Evolutionary conservation across 78 protist species (phyloP).

Genomic region (Dictyostelium discoideum): DNA sequence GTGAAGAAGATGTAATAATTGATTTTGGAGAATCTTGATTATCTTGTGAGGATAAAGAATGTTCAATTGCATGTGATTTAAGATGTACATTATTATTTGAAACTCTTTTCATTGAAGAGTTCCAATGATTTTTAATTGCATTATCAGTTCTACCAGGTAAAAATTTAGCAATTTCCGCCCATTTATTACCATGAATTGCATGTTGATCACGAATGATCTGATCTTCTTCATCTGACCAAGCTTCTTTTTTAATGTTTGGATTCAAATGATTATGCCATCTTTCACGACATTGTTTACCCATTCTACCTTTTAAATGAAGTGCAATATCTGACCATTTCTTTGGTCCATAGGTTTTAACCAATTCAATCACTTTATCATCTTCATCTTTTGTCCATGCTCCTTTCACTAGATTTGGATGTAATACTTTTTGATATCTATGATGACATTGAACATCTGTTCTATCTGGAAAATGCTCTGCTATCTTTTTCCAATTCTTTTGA

Average conservation of each 20-base stretch:
- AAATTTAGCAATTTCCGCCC: conserved; percentile 93
- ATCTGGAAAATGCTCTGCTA: conserved; percentile 85
- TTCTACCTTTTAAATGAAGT: conserved; percentile 83
- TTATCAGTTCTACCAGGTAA: conserved; percentile 96
- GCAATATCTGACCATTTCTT: conserved; percentile 94
- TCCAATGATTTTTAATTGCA: conserved; percentile 96
- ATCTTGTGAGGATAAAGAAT: background rate
- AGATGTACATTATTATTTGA: background rate
- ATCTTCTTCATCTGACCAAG: conserved; percentile 94
- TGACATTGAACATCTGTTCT: conserved; percentile 92
- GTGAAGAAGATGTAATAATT: background rate
- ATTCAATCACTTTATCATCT: conserved; percentile 81
- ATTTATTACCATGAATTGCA: conserved; percentile 87
- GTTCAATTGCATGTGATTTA: background rate
- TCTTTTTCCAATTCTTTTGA: conserved; percentile 94
- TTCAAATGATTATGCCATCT: conserved; percentile 94
- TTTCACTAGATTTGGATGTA: conserved; percentile 90
- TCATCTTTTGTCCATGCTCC: conserved; percentile 96
- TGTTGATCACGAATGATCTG: conserved; percentile 83
- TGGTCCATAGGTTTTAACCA: conserved; percentile 87
- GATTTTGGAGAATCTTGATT: background rate
- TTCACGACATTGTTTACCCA: conserved; percentile 94
- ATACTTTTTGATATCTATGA: conserved; percentile 94
- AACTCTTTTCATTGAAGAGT: conserved; percentile 88
- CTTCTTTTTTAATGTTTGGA: conserved; percentile 84